Conservation (phyloP, 2,329 filamentous ascomycete genomes). For the Hymenoscyphus infarciens region DNA sequence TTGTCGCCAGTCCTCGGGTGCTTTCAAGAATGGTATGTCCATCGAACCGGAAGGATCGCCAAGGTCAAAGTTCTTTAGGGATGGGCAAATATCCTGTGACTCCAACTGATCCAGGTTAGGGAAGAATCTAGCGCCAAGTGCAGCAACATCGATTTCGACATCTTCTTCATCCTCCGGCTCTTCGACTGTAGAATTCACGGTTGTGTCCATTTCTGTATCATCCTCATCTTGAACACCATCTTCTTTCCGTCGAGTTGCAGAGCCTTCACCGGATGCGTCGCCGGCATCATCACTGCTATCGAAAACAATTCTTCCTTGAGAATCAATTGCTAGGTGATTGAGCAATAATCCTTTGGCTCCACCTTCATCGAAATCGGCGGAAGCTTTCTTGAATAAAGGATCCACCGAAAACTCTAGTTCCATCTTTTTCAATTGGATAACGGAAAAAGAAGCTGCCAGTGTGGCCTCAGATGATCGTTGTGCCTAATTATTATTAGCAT, state of each 20-base stretch:
- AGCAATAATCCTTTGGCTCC: slow-evolving; percentile 92
- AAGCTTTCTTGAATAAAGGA: slow-evolving; percentile 98
- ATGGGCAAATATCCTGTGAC: slow-evolving; percentile 88
- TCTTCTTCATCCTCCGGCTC: slow-evolving; percentile 50
- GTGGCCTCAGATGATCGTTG: slow-evolving; percentile 89
- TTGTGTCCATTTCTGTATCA: slow-evolving; percentile 39
- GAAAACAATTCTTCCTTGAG: slow-evolving; percentile 89
- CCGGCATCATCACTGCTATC: slow-evolving; percentile 89
- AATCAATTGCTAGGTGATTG: slow-evolving; percentile 95
- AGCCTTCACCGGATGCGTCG: slow-evolving; percentile 44
- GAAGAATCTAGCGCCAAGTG: slow-evolving; percentile 79
- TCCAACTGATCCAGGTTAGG: slow-evolving; percentile 74
- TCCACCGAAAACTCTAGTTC: slow-evolving; percentile 96
- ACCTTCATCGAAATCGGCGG: slow-evolving; percentile 96
- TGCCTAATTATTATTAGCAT: slow-evolving; percentile 39
- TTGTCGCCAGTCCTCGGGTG: slow-evolving; percentile 78
- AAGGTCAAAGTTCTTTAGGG: slow-evolving; percentile 88
- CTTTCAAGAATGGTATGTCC: slow-evolving; percentile 89
- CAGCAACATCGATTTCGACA: slow-evolving; percentile 73
- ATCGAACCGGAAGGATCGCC: slow-evolving; percentile 80
- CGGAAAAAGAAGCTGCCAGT: slow-evolving; percentile 80
- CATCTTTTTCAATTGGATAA: slow-evolving; percentile 92
- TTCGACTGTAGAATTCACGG: slow-evolving; percentile 37
- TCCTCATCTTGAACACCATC: slow-evolving; percentile 57
- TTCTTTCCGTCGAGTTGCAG: slow-evolving; percentile 45